Evolutionary conservation across 2,329 filamentous ascomycete genomes (phyloP).

Genomic region (Colletotrichum limetticola): DNA sequence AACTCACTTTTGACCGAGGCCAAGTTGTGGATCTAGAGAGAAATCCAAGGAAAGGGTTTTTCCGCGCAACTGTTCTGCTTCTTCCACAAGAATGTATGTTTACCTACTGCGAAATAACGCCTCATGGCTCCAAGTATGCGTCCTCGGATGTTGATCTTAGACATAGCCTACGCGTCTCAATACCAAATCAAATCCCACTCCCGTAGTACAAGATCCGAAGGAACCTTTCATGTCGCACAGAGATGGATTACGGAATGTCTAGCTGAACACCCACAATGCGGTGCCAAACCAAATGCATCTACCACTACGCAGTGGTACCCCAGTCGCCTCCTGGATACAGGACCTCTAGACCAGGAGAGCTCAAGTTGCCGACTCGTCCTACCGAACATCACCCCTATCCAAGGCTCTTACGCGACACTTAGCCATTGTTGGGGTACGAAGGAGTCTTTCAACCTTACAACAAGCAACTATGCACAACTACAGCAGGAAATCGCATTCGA

Average conservation of each 20-base stretch:
- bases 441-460: background rate
- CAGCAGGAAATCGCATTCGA: background rate
- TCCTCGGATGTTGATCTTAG: too few relatives aligned
- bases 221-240: background rate
- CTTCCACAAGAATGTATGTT: background rate
- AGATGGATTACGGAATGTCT: background rate
- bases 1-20: background rate
- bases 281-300: background rate
- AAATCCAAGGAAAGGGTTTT: background rate
- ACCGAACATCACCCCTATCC: background rate
- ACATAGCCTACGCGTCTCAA: background rate
- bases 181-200: background rate
- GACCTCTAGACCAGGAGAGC: background rate
- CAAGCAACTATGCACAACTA: background rate
- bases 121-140: too few relatives aligned
- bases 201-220: background rate
- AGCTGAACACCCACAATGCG: background rate
- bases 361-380: background rate
- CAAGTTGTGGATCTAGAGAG: background rate
- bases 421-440: background rate
- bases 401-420: background rate
- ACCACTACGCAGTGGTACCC: background rate
- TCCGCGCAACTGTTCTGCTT: background rate
- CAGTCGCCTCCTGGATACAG: background rate
- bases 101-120: background rate